Evolutionary conservation across 305 asterid genomes (phyloP).

Genomic region (Coffea humblotiana): DNA sequence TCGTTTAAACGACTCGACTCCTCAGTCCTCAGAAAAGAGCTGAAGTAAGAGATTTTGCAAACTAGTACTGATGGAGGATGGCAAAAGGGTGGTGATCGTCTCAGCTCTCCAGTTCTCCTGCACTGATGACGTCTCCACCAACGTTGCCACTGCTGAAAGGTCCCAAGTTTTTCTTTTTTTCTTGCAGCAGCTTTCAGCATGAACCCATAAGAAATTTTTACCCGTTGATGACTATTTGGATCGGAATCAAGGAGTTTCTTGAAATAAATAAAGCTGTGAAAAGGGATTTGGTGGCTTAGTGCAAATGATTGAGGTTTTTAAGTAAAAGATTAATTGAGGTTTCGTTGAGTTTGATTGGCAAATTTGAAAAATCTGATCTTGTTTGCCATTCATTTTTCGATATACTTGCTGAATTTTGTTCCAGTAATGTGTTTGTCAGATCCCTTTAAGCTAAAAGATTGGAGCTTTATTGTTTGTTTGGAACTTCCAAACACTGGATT

Average conservation of each 20-base stretch:
- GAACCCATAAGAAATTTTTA: not conserved
- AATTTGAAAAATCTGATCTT: not conserved
- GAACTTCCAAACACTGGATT: not conserved
- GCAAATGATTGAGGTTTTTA: too few relatives aligned
- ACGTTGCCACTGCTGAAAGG: constrained; percentile 86
- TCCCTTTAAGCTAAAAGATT: not conserved
- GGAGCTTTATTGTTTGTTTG: not conserved
- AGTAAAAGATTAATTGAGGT: too few relatives aligned
- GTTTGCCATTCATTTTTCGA: not conserved
- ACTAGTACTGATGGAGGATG: constrained; percentile 39
- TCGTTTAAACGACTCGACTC: not conserved
- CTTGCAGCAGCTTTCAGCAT: not conserved
- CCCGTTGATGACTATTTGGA: not conserved
- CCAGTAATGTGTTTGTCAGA: not conserved
- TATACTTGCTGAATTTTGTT: not conserved
- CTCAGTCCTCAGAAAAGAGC: too few relatives aligned
- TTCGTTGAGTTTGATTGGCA: too few relatives aligned
- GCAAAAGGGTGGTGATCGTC: constrained; percentile 57
- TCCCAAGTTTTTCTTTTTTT: constrained; percentile 4
- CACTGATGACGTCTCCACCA: constrained; percentile 81
- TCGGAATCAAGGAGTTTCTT: not conserved
- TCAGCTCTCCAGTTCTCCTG: constrained; percentile 93
- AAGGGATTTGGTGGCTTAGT: not conserved
- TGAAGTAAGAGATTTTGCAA: not conserved
- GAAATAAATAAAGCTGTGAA: not conserved